Evolutionary conservation across 768 basidiomycete genomes (phyloP).

Genomic region (Lanmaoa pseudosensibilis): DNA sequence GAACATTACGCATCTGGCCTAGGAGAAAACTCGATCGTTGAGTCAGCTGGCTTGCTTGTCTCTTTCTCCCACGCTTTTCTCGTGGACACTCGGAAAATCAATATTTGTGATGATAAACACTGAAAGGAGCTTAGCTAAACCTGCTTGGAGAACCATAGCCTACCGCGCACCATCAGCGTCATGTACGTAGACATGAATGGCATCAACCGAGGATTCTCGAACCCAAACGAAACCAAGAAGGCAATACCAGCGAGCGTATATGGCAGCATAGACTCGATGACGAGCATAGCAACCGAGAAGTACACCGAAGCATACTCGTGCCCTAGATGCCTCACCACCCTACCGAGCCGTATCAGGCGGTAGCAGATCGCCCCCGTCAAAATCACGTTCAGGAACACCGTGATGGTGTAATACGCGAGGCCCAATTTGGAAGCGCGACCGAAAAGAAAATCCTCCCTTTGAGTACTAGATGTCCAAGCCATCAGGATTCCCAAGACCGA

Average conservation of each 20-base stretch:
- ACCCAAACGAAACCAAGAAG: constrained; percentile 2
- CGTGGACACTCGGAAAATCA: constrained; percentile 13
- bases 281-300: not conserved
- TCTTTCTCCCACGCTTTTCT: not conserved
- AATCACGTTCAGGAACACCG: constrained; percentile 1
- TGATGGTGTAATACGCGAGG: constrained; percentile 2
- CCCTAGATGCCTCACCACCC: not conserved
- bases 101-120: constrained; percentile 15
- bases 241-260: constrained; percentile 6
- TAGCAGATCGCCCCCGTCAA: constrained; percentile 14
- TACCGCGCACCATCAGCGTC: constrained; percentile 6
- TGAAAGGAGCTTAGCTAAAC: not conserved
- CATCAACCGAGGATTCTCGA: not conserved
- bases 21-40: constrained; percentile 8
- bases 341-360: constrained; percentile 1
- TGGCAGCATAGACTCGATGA: constrained; percentile 19
- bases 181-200: not conserved
- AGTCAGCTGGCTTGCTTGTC: not conserved
- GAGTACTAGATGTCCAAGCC: not conserved
- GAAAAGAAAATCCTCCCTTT: not conserved
- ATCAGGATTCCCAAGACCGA: constrained; percentile 6
- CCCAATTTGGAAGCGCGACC: not conserved
- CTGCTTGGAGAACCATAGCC: not conserved
- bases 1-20: not conserved
- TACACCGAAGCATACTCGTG: constrained; percentile 3